Base-by-base conservation (phyloP, 495 filamentous ascomycete genomes). In the Aspergillus cavernicola region DNA sequence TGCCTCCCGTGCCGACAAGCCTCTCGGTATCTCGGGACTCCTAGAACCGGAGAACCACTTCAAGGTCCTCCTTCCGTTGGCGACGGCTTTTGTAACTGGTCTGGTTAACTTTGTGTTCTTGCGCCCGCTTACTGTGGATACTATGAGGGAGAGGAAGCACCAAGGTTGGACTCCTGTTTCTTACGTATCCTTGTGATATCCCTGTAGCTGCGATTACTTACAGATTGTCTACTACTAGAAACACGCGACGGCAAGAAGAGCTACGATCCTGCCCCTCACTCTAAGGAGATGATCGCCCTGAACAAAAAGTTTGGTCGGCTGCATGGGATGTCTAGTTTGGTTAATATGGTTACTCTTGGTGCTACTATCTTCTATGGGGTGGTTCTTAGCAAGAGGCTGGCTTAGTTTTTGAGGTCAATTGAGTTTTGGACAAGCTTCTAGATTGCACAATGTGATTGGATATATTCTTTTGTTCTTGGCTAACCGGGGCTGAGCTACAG, bases 191-290 rank as follows among this genome's bases (percentile, higher is more conserved):
- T 10, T 38, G 19, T 9, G 9, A 10, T 18, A 16, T 29, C 15
- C 7, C 18, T 40, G 12, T 23, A 23, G 6, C 1, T 26, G 22
- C 10, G 9, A 31, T 13, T 11, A 33, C 16, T 36, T 13, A 20
- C 50, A 53, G 15, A 55, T 56, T 7, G 31, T 23, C 39, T 20
- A 35, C 18, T 24, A 32, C 8, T 59, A 80, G 87, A 90, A 77
- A 84, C 85, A 43, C 74, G 78, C 51, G 92, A 96, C 65, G 88
- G 89, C 50, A 96, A 93, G 78, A 85, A 82, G 65, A 84, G 81
- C 67, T 85, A 89, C 56, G 90, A 96, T 50, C 66, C 73, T 20
- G 77, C 79, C 13, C 83, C 88, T 28, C 86, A 92, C 57, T 89
- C 85, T 6, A 78, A 85, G 65, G 88, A 88, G 71, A 96, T 96